Evolutionary conservation across 768 basidiomycete genomes (phyloP), one percentile per base, ranked within the genome.

Genomic region (Scleroderma bovista): DNA sequence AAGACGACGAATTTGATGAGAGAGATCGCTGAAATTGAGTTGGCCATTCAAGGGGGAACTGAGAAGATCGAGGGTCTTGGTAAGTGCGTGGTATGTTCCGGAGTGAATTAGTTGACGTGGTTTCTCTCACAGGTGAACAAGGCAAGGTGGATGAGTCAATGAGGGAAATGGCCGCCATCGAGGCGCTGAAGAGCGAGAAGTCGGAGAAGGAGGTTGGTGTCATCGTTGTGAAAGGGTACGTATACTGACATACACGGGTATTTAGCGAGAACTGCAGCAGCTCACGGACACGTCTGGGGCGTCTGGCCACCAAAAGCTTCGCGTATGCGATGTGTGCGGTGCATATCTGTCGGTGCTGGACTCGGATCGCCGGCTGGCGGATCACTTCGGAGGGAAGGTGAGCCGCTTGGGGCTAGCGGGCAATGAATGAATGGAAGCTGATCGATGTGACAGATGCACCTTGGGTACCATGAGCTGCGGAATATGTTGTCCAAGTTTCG

Each of bases 61-160:
- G 91, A 96, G 68, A 97, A 97, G 75, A 96, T 99, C 59, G 96
- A 99, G 71, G 77, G 82, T 29, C 75, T 98, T 34, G 94, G 91
- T 86, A 59, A 49, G 80, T 70, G 33, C 41, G 43, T 47, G 51
- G n/a, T 41, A 52, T 51, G 34, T 51, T 46, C 34, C 40, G 40
- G 22, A 41, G 13, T 56, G 44, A 33, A 32, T 13, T 8, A 6
- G 50, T 54, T 34, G 16, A 34, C 32, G 20, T 48, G 17, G 24
- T 42, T 43, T 47, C 40, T 44, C 46, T 50, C 48, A 26, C 62
- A 93, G 91, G 95, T 54, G 96, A 98, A 67, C 88, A 95, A 69
- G 96, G 96, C n/a, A 93, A 94, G 72, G 94, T 99, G 19, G 96
- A 98, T 31, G 96, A 99, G 69, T 96, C 93, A 8, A 95, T 99